phyloP scores from a whole-genome alignment of 345 rosid genomes.

The Clausena lansium region DNA sequence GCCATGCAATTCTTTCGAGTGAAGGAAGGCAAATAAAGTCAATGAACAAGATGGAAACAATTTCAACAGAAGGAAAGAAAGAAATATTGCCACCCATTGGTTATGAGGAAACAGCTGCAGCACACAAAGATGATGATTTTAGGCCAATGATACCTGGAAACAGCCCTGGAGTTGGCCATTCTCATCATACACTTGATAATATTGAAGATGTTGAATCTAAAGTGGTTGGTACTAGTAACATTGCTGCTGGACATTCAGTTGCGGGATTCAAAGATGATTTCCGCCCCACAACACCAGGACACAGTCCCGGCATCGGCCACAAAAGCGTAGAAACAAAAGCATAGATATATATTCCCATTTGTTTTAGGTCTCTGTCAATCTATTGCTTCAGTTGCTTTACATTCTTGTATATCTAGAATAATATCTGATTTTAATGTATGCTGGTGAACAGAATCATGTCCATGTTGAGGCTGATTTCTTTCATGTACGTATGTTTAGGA shows the following conservation, averaged over 20 bases:
- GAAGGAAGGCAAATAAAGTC: constrained; percentile 38
- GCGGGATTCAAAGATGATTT: constrained; percentile 35
- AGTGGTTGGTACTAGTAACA: not conserved
- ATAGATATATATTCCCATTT: constrained; percentile 14
- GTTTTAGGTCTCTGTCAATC: not conserved
- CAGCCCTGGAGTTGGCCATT: constrained; percentile 44
- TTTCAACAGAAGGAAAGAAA: not conserved
- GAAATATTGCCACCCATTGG: not conserved
- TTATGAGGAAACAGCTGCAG: not conserved
- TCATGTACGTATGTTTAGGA: not conserved
- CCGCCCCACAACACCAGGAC: constrained; percentile 50
- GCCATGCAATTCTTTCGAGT: constrained; percentile 20
- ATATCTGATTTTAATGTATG: not conserved
- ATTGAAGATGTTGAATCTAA: constrained; percentile 4
- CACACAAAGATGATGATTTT: constrained; percentile 18
- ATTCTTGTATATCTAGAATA: not conserved
- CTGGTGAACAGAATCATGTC: too few relatives aligned
- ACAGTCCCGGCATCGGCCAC: constrained; percentile 57
- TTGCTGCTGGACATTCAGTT: constrained; percentile 6
- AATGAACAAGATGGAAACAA: not conserved
- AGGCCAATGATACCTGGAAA: constrained; percentile 37
- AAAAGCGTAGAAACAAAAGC: constrained; percentile 28
- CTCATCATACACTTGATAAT: not conserved
- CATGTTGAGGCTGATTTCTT: not conserved
- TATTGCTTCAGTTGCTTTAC: not conserved